Evolutionary conservation across 768 basidiomycete species (phyloP).

Genomic region (Lentinula detonsa): DNA sequence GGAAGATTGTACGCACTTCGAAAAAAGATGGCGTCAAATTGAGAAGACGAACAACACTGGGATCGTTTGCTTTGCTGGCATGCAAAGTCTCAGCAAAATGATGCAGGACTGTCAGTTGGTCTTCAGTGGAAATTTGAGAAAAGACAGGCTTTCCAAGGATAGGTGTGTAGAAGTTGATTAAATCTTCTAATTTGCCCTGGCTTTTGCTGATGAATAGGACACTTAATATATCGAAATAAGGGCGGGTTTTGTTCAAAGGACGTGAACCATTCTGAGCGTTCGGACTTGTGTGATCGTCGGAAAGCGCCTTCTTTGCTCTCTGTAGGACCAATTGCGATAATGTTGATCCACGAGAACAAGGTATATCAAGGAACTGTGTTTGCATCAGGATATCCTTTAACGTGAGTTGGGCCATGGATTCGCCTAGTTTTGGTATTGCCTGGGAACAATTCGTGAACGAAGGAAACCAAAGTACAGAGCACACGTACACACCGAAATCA

Average conservation of each 20-base stretch:
- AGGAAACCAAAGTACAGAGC: neutral
- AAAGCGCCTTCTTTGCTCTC: slow-evolving; percentile 26
- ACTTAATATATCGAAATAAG: slow-evolving; percentile 34
- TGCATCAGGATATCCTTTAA: slow-evolving; percentile 48
- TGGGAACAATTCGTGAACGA: slow-evolving; percentile 18
- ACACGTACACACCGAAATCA: slow-evolving; percentile 38
- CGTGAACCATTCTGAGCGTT: slow-evolving; percentile 17
- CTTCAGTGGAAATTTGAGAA: slow-evolving; percentile 34
- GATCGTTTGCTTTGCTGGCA: slow-evolving; percentile 25
- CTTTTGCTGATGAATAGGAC: slow-evolving; percentile 35
- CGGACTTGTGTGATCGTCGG: slow-evolving; percentile 14
- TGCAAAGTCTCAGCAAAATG: slow-evolving; percentile 38
- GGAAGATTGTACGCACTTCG: slow-evolving; percentile 29
- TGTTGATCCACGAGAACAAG: slow-evolving; percentile 15
- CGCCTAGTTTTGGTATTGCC: slow-evolving; percentile 43
- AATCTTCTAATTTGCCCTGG: slow-evolving; percentile 33
- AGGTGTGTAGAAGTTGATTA: slow-evolving; percentile 47
- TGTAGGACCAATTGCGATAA: slow-evolving; percentile 26
- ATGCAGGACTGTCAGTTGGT: slow-evolving; percentile 39
- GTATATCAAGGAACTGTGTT: slow-evolving; percentile 36
- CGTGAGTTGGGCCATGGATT: slow-evolving; percentile 37
- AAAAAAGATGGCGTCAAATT: slow-evolving; percentile 45
- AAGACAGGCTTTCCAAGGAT: slow-evolving; percentile 38
- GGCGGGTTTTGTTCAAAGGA: slow-evolving; percentile 33
- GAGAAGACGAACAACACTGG: slow-evolving; percentile 29